Evolutionary conservation across 2,329 filamentous ascomycete species (phyloP).

Genomic region (Parastagonospora avenae): DNA sequence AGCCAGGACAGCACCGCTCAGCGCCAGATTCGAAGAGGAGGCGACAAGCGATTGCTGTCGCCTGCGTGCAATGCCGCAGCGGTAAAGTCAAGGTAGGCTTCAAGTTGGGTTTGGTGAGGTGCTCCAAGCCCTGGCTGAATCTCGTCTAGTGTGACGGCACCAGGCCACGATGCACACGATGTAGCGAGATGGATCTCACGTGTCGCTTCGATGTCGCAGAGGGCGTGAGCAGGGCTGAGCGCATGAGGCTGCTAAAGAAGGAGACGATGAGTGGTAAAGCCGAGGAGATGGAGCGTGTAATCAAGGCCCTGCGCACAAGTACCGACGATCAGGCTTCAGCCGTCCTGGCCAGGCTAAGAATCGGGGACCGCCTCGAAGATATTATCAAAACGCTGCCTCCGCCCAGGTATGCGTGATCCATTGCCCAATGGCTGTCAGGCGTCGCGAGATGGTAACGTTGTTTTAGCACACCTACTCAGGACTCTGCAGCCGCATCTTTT

Average conservation of each 20-base stretch:
- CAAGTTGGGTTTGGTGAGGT: not conserved
- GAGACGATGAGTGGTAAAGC: slow-evolving; percentile 22
- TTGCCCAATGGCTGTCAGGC: slow-evolving; percentile 4
- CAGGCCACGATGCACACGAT: slow-evolving; percentile 27
- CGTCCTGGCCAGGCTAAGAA: slow-evolving; percentile 22
- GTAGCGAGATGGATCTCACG: slow-evolving; percentile 19
- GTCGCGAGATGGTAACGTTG: slow-evolving; percentile 15
- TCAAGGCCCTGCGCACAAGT: slow-evolving; percentile 22
- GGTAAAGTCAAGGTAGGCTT: slow-evolving; percentile 31
- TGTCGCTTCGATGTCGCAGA: slow-evolving; percentile 33
- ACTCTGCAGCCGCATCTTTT: slow-evolving; percentile 18
- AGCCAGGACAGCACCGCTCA: slow-evolving; percentile 24
- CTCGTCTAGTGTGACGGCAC: slow-evolving; percentile 25
- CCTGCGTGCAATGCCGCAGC: slow-evolving; percentile 28
- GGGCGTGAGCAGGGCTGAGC: slow-evolving; percentile 29
- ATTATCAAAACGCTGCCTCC: slow-evolving; percentile 24
- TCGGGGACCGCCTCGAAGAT: slow-evolving; percentile 26
- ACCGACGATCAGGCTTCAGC: slow-evolving; percentile 27
- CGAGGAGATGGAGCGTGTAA: slow-evolving; percentile 28
- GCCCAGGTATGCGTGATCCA: slow-evolving; percentile 20
- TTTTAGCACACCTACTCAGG: slow-evolving; percentile 23
- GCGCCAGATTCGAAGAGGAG: slow-evolving; percentile 22
- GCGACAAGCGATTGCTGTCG: slow-evolving; percentile 28
- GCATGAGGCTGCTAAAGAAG: slow-evolving; percentile 30
- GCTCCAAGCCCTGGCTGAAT: slow-evolving; percentile 10